phyloP scores from a whole-genome alignment of 1,284 basidiomycete species.

The Cryptococcus wingfieldii region DNA sequence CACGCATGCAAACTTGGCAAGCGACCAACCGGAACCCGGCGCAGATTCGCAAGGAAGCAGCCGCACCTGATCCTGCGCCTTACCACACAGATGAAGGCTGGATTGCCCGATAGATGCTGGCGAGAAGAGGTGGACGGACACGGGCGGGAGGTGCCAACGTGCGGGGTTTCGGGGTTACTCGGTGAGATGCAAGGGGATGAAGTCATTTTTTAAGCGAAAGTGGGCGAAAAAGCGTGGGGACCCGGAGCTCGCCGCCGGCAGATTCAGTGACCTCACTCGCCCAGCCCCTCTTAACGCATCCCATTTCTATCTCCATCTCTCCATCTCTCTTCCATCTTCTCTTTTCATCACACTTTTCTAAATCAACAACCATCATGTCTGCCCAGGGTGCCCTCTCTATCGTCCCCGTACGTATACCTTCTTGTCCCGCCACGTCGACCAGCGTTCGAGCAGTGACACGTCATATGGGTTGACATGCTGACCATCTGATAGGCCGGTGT shows the following conservation, averaged over 20 bases:
- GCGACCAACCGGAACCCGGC: no score
- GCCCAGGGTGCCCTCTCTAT: conserved; percentile 43
- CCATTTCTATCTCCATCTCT: neutral
- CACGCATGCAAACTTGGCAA: no score
- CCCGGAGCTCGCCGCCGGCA: neutral
- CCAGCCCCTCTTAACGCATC: neutral
- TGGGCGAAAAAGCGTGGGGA: neutral
- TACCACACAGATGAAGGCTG: no score
- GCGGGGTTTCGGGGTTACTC: conserved; percentile 3
- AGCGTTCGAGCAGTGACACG: neutral
- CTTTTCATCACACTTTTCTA: neutral
- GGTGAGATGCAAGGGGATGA: neutral
- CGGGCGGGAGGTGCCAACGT: neutral
- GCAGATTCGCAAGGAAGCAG: no score
- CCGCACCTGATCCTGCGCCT: no score
- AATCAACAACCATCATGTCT: neutral
- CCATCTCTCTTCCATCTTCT: neutral
- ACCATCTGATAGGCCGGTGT: conserved; percentile 64
- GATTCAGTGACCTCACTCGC: neutral
- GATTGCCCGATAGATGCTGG: no score
- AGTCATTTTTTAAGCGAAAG: neutral
- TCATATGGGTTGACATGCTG: neutral
- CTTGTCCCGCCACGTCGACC: neutral
- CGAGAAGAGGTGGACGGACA: no score
- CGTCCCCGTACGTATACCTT: conserved; percentile 37